phyloP scores from a whole-genome alignment of 495 filamentous ascomycete genomes.

The Neurospora sp. region DNA sequence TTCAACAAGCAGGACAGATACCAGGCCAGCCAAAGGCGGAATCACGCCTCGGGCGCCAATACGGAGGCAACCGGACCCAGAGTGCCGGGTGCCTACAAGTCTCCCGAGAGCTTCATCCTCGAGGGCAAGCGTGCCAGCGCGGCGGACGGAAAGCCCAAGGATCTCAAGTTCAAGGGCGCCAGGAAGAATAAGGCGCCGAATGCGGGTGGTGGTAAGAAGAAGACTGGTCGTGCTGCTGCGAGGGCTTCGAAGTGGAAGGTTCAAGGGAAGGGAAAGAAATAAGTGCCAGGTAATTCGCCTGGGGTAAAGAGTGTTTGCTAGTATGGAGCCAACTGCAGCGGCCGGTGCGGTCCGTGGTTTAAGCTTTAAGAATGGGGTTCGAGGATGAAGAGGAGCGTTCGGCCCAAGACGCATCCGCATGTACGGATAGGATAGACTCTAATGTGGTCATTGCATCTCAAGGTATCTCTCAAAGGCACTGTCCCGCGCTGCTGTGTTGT shows the following conservation, averaged over 20 bases:
- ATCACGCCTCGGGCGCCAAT: not conserved
- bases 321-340: not conserved
- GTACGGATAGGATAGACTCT: not conserved
- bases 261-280: slow-evolving; percentile 1
- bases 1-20: slow-evolving; percentile 12
- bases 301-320: not conserved
- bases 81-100: slow-evolving; percentile 18
- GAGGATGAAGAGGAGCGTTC: not conserved
- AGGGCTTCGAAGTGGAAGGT: slow-evolving; percentile 55
- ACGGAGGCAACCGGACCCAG: slow-evolving; percentile 8
- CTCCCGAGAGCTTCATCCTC: slow-evolving; percentile 67
- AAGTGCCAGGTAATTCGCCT: not conserved
- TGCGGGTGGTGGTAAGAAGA: slow-evolving; percentile 30
- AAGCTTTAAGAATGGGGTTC: not conserved
- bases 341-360: not conserved
- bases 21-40: slow-evolving; percentile 8
- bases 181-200: slow-evolving; percentile 25
- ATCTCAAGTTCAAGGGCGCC: slow-evolving; percentile 51
- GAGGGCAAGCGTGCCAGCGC: slow-evolving; percentile 77
- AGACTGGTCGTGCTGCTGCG: slow-evolving; percentile 5
- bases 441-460: not conserved
- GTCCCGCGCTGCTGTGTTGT: not conserved
- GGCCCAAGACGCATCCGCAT: not conserved
- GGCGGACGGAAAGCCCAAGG: slow-evolving; percentile 48
- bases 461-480: not conserved